A percentile compares a stretch with the other conserved stretches of the same genome.
phyloP scores from a whole-genome alignment of 2,329 filamentous ascomycete species.

The Pseudogymnoascus sp. region DNA sequence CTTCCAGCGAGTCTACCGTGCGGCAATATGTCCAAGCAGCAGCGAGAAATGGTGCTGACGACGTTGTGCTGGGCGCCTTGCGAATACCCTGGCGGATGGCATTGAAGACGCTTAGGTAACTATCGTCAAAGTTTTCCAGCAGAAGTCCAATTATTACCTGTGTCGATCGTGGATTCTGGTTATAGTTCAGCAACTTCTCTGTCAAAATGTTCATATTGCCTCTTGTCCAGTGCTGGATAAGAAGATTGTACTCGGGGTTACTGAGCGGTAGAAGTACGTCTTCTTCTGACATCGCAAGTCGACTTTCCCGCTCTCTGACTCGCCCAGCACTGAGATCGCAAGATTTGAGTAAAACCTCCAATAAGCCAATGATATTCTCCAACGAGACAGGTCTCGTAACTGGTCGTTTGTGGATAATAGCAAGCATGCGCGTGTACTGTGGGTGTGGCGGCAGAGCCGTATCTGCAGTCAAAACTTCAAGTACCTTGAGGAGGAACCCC shows the following conservation, averaged over 20 bases:
- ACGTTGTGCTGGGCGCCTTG: slow-evolving; percentile 13
- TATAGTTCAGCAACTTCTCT: slow-evolving; percentile 56
- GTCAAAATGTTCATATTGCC: slow-evolving; percentile 45
- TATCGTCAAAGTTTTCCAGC: slow-evolving; percentile 41
- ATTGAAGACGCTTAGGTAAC: slow-evolving; percentile 37
- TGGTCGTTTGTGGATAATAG: slow-evolving; percentile 42
- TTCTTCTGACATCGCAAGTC: slow-evolving; percentile 30
- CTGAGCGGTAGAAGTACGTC: slow-evolving; percentile 37
- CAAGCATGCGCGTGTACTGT: slow-evolving; percentile 50
- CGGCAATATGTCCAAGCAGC: slow-evolving; percentile 27
- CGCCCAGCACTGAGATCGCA: slow-evolving; percentile 21
- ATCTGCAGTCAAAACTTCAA: slow-evolving; percentile 28
- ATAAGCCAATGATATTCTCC: slow-evolving; percentile 43
- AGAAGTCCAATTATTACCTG: slow-evolving; percentile 51
- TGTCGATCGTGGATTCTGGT: slow-evolving; percentile 46
- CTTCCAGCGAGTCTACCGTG: slow-evolving; percentile 18
- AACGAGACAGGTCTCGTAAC: slow-evolving; percentile 46
- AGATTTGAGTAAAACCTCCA: slow-evolving; percentile 30
- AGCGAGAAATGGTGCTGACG: slow-evolving; percentile 23
- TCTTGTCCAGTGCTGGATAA: slow-evolving; percentile 38
- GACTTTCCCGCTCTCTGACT: slow-evolving; percentile 35
- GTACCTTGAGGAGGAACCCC: slow-evolving; percentile 47
- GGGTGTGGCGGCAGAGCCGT: slow-evolving; percentile 17
- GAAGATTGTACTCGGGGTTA: slow-evolving; percentile 36
- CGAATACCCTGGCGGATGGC: slow-evolving; percentile 25